Percentiles rank a stretch among this genome's conserved stretches.
Evolutionary conservation across 371 early-diverging fungal genomes (phyloP).

Genomic region (Rhizomucor pusillus): DNA sequence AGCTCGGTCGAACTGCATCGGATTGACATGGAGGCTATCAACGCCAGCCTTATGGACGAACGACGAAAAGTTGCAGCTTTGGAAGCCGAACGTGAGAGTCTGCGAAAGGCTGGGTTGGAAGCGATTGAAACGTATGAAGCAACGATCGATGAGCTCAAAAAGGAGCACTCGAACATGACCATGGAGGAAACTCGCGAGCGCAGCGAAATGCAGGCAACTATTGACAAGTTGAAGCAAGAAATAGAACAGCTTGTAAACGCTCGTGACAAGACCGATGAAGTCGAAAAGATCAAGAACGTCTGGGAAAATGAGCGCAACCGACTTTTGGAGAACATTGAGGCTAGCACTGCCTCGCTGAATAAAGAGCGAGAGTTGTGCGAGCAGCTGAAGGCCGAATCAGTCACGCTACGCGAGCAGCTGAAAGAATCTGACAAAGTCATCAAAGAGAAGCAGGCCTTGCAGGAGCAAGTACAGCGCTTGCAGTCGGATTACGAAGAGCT

Average conservation of each 20-base stretch:
- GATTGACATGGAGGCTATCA: constrained; percentile 48
- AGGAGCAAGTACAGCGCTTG: constrained; percentile 30
- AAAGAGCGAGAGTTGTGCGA: constrained; percentile 31
- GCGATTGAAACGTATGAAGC: constrained; percentile 38
- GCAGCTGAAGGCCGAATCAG: constrained; percentile 33
- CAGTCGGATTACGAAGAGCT: constrained; percentile 37
- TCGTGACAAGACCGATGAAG: constrained; percentile 35
- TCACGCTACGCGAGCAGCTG: constrained; percentile 29
- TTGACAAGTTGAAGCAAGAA: constrained; percentile 45
- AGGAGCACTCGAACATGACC: constrained; percentile 18
- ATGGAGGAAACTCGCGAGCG: constrained; percentile 21
- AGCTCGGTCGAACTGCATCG: constrained; percentile 46
- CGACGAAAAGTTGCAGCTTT: constrained; percentile 33
- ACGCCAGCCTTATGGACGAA: constrained; percentile 37
- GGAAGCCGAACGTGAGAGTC: constrained; percentile 30
- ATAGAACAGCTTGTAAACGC: constrained; percentile 47
- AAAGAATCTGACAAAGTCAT: constrained; percentile 41
- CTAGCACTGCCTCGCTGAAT: constrained; percentile 27
- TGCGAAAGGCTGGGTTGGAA: constrained; percentile 36
- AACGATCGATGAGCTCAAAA: constrained; percentile 37
- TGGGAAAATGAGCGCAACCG: constrained; percentile 60
- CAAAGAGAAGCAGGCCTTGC: constrained; percentile 33
- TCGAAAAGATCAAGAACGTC: constrained; percentile 46
- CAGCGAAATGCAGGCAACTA: constrained; percentile 38
- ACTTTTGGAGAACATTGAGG: constrained; percentile 44